Evolutionary conservation across 108 stramenopile genomes (phyloP).

Genomic region (Cyclotella choctawhatcheeana): DNA sequence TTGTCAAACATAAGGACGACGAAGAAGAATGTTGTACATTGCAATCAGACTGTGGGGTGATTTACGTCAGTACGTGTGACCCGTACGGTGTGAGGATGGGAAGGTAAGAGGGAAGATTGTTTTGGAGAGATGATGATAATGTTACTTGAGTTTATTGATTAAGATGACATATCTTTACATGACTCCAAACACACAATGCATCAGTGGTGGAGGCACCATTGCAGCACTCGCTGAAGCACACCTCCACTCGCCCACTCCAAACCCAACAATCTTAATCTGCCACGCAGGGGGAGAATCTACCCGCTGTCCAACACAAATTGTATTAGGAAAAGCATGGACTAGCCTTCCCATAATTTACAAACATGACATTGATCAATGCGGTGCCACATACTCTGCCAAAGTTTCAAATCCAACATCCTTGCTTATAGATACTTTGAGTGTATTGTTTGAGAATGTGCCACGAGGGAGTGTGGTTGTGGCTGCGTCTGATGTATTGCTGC

Average conservation of each 20-base stretch:
- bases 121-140: too few relatives aligned
- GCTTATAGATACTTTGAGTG: conserved; percentile 50
- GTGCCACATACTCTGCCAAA: conserved; percentile 1
- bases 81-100: conserved; percentile 72
- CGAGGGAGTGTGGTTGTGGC: conserved; percentile 68
- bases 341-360: conserved; percentile 46
- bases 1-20: neutral
- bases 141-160: neutral
- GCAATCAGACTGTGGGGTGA: conserved; percentile 15
- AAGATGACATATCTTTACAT: neutral
- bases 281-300: conserved; percentile 87
- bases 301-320: conserved; percentile 82
- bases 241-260: neutral
- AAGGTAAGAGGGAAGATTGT: too few relatives aligned
- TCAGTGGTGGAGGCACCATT: conserved; percentile 78
- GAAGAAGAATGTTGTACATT: neutral
- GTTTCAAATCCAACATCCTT: conserved; percentile 62
- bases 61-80: conserved; percentile 69
- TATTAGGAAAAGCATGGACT: conserved; percentile 85
- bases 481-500: conserved; percentile 70
- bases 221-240: conserved; percentile 62
- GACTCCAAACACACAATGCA: neutral
- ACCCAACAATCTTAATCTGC: conserved; percentile 56
- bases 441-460: conserved; percentile 54
- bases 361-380: neutral